These are phyloP conservation scores for Mediolabrus comicus DNA, from an alignment of 108 stramenopile species.

Conservation along the genomic window DNA sequence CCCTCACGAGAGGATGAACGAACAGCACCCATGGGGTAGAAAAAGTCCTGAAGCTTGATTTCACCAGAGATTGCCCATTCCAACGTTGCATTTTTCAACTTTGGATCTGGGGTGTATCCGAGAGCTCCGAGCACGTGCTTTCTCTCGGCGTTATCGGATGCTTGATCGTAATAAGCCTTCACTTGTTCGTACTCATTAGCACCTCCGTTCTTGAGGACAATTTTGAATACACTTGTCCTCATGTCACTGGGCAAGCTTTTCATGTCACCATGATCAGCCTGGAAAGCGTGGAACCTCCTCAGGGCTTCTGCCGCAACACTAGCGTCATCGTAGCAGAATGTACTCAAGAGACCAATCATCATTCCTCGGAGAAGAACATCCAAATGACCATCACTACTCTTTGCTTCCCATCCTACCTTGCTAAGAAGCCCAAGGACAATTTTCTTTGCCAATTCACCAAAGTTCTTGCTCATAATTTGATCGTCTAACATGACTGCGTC, in stretches of 20 bases:
- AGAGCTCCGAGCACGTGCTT: slow-evolving; percentile 77
- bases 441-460: slow-evolving; percentile 56
- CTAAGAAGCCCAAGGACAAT: slow-evolving; percentile 65
- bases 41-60: slow-evolving; percentile 97
- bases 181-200: slow-evolving; percentile 80
- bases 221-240: slow-evolving; percentile 84
- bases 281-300: slow-evolving; percentile 73
- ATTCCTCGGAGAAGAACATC: slow-evolving; percentile 84
- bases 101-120: slow-evolving; percentile 62
- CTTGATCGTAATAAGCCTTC: slow-evolving; percentile 62
- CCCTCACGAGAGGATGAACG: slow-evolving; percentile 71
- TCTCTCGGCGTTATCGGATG: slow-evolving; percentile 81
- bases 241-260: slow-evolving; percentile 85
- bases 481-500: slow-evolving; percentile 79
- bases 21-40: slow-evolving; percentile 92
- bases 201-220: slow-evolving; percentile 88
- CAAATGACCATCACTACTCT: slow-evolving; percentile 78
- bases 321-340: slow-evolving; percentile 80
- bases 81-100: slow-evolving; percentile 75
- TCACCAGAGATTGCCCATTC: slow-evolving; percentile 91
- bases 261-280: slow-evolving; percentile 68
- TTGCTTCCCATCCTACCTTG: slow-evolving; percentile 88
- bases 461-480: slow-evolving; percentile 55
- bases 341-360: slow-evolving; percentile 78
- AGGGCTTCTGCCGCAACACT: slow-evolving; percentile 77